A percentile compares a stretch with the other conserved stretches of the same genome.
Conservation (phyloP, 345 rosid genomes). For the Nephelium lappaceum region DNA sequence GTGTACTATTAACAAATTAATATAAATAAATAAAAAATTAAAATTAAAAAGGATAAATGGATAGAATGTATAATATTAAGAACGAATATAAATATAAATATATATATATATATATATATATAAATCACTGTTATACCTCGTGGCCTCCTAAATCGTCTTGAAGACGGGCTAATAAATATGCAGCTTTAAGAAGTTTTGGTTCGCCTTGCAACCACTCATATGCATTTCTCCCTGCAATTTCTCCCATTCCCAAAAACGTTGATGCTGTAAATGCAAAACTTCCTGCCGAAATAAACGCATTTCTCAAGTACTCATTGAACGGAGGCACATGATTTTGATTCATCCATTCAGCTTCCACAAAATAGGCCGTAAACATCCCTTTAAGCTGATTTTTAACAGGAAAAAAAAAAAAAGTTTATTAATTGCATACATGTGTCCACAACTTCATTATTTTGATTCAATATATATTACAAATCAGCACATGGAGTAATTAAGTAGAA, state of each 20-base stretch:
- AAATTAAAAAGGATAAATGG: too few species aligned
- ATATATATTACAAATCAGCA: neutral
- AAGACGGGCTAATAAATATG: neutral
- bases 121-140: neutral
- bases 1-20: too few species aligned
- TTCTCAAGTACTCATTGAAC: slow-evolving; percentile 3
- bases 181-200: slow-evolving; percentile 10
- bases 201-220: slow-evolving; percentile 1
- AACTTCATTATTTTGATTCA: too few species aligned
- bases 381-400: neutral
- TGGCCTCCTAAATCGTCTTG: slow-evolving; percentile 4
- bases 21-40: too few species aligned
- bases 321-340: neutral
- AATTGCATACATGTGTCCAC: too few species aligned
- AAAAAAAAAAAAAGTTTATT: neutral
- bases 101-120: too few species aligned
- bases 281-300: neutral
- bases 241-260: neutral
- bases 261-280: neutral
- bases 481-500: too few species aligned
- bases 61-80: neutral
- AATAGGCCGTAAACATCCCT: neutral
- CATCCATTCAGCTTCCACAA: slow-evolving; percentile 9
- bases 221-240: neutral
- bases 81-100: neutral